Evolutionary conservation across 192 early-diverging fungal genomes (phyloP).

Genomic region (Diversispora eburnea): DNA sequence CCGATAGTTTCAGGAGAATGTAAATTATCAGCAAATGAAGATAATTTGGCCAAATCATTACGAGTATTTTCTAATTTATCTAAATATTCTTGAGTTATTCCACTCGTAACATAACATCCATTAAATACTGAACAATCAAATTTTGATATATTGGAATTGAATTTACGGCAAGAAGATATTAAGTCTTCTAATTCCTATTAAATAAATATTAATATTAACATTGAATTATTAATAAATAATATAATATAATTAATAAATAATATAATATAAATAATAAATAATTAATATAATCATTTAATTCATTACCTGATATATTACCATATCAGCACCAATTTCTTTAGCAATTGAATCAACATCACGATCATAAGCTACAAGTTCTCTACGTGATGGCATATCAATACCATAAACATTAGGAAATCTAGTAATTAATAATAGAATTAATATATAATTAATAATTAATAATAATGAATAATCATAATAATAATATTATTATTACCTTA

Average conservation of each 20-base stretch:
- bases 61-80: constrained; percentile 48
- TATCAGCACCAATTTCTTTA: constrained; percentile 86
- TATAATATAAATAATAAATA: not conserved
- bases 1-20: constrained; percentile 36
- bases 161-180: constrained; percentile 76
- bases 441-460: not conserved
- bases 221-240: not conserved
- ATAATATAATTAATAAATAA: not conserved
- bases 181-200: constrained; percentile 73
- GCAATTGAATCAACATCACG: constrained; percentile 84
- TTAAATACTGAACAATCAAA: constrained; percentile 99
- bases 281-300: not conserved
- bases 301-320: constrained; percentile 87
- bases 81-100: constrained; percentile 67
- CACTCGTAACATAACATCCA: constrained; percentile 87
- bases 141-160: constrained; percentile 73
- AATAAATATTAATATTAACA: not conserved
- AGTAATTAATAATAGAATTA: constrained; percentile 28
- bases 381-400: constrained; percentile 97
- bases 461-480: not conserved
- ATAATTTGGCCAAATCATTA: constrained; percentile 44
- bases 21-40: constrained; percentile 24
- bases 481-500: constrained; percentile 46
- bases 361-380: constrained; percentile 85
- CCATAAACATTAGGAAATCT: constrained; percentile 98